Evolutionary conservation across 148 eudicot species (phyloP), one percentile per base, ranked within the genome.

Genomic region (Selenicereus undatus): DNA sequence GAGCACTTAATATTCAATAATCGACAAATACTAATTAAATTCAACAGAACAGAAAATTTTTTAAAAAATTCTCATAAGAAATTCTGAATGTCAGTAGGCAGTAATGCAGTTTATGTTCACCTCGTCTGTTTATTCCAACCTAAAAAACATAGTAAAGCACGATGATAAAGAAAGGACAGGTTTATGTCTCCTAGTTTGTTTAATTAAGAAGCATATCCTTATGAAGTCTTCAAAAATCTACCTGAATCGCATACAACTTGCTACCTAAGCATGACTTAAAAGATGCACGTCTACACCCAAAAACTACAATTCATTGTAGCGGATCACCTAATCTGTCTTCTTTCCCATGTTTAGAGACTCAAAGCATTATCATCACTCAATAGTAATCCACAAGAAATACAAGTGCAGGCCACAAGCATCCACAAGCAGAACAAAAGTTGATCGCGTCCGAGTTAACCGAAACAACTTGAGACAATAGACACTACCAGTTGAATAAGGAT

Each of bases 101-200:
- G 36, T 48, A 66, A 75, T 75, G 42, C 52, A 75, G 75, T 68
- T 81, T 8, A 81, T 66, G 75, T 35, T 68, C 56, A 75, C 14
- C 58, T 81, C 20, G 3, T 56, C 5, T 74, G 39, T 22, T n/a
- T 3, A 35, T 75, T 81, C 75, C 52, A 68, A 75, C 52, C 75
- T 74, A 48, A 80, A 11, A 71, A 30, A 21, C 18, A 3, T 17
- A 26, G 51, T 48, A 0, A 29, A 79, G 11, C 32, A 48, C 45
- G 71, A 70, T 71, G 50, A 20, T 22, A 39, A 35, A 0, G 45
- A 72, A 21, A 11, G 50, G 39, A 48, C n/a, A 73, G 54, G 71
- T 77, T n/a, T 35, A 2, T 35, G 17, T 29, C 45, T 39, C 32
- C 16, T 20, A 18, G 20, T 20, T 21, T 51, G 62, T 24, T 50